Base-by-base conservation (phyloP, 176 grass and related monocot genomes). In the Metroxylon sagu region DNA sequence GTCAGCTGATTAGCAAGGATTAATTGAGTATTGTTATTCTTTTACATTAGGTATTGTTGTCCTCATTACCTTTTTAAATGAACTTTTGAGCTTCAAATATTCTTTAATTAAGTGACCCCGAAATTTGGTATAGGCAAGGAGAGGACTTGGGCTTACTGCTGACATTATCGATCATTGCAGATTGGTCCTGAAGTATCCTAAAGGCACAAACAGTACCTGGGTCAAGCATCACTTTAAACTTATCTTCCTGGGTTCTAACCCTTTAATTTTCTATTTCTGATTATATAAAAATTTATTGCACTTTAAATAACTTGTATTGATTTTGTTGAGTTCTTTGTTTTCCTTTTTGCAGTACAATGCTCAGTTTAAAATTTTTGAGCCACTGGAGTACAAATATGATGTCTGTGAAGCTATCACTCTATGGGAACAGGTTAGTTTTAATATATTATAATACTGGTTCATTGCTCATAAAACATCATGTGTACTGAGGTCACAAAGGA, bases 281-380 rank as follows among this genome's bases (percentile, higher is more conserved):
- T 43, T 43, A 43, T 43, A 43, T 43, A 43, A 2, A 43, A 43
- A 43, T 1, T 12, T 43, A 43, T 43, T 43, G 35, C 35, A 43
- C 35, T 43, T 43, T 19, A 56, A 56, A 26, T 8, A 56, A 19
- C n/a, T 19, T 26, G 60, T 35, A 19, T 5, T 27, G 18, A 18
- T 48, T 15, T 78, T 73, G 48, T 52, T 52, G 35, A 43, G 35
- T 14, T 43, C 35, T 16, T n/a, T 49, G 60, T 8, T 63, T 55
- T 67, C 25, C 59, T 28, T 66, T 75, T 5, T 80, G 76, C 87
- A 91, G 93, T 97, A 81, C 49, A 97, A 88, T 60, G 2, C 72
- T 29, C 93, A 91, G 80, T 97, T 97, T 75, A 97, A 91, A 69
- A 60, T 81, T 76, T 97, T 88, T 67, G 93, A 97, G 63, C 81